Conservation (phyloP, 441 rosid genomes). For the Biscutella auriculata region DNA sequence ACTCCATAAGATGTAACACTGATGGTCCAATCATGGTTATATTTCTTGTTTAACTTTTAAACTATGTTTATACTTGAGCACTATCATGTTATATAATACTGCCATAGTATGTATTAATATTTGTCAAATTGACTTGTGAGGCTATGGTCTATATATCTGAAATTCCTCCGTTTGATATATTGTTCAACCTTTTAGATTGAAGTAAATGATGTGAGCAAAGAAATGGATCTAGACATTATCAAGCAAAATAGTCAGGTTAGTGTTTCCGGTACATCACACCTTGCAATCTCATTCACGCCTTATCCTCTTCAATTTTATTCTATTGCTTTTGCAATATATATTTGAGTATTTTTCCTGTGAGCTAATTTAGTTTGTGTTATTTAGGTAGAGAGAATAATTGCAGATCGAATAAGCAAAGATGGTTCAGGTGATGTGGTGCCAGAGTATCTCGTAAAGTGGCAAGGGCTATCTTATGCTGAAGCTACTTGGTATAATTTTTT, state of each 20-base stretch:
- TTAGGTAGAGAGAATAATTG: constrained; percentile 89
- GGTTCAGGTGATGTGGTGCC: constrained; percentile 62
- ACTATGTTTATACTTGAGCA: not conserved
- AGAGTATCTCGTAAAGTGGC: constrained; percentile 98
- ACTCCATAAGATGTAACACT: not conserved
- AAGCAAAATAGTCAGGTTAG: constrained; percentile 94
- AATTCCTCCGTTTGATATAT: constrained; percentile 4
- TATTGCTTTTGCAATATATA: not conserved
- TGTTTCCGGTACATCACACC: constrained; percentile 2
- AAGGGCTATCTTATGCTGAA: constrained; percentile 98
- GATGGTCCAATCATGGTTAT: constrained; percentile 4
- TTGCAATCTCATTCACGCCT: constrained; percentile 5
- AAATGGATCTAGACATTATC: constrained; percentile 98
- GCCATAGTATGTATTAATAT: not conserved
- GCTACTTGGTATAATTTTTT: constrained; percentile 70
- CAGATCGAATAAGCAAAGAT: constrained; percentile 80
- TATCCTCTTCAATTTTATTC: not conserved
- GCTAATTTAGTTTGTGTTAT: constrained; percentile 20
- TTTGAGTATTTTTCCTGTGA: not conserved
- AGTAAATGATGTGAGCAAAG: constrained; percentile 96
- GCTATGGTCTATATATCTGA: constrained; percentile 1
- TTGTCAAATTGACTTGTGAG: not conserved
- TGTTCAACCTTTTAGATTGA: constrained; percentile 54
- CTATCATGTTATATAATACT: not conserved
- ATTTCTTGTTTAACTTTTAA: constrained; percentile 3